These are phyloP conservation scores for Amaranthus palmeri DNA, from an alignment of 148 eudicot genomes.

Conservation along the genomic window DNA sequence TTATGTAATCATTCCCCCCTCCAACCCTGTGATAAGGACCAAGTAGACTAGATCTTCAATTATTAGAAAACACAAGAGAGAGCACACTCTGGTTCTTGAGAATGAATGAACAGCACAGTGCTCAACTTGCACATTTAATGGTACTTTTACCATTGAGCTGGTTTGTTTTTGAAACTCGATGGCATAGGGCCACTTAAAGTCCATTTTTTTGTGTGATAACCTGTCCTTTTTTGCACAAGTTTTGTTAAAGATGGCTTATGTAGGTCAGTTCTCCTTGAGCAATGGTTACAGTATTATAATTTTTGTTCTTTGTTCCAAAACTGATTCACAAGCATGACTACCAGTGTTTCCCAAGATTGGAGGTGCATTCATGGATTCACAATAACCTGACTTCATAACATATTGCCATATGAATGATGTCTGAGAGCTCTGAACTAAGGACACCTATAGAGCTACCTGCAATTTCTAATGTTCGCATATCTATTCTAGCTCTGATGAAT, in stretches of 20 bases:
- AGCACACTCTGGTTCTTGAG: not conserved
- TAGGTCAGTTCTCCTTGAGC: not conserved
- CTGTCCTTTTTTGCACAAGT: not conserved
- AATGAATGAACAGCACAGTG: not conserved
- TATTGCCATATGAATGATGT: no score
- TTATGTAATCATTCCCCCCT: not conserved
- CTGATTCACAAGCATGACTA: not conserved
- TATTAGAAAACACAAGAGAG: not conserved
- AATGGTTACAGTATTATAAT: no score
- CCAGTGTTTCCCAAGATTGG: no score
- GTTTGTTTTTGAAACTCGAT: no score
- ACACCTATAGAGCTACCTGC: not conserved
- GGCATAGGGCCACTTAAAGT: no score
- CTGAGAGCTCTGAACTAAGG: not conserved
- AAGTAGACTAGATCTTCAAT: not conserved
- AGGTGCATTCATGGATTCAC: no score
- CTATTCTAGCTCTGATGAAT: not conserved
- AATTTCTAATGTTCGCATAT: not conserved
- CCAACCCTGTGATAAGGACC: not conserved
- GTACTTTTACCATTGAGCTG: no score
- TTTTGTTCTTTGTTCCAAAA: not conserved
- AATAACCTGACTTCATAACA: no score
- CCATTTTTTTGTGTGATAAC: no score
- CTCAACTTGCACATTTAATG: no score
- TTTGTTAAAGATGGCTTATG: not conserved